Evolutionary conservation across 23 red algal species (phyloP).

Genomic region (Cyanidioschyzon merolae): DNA sequence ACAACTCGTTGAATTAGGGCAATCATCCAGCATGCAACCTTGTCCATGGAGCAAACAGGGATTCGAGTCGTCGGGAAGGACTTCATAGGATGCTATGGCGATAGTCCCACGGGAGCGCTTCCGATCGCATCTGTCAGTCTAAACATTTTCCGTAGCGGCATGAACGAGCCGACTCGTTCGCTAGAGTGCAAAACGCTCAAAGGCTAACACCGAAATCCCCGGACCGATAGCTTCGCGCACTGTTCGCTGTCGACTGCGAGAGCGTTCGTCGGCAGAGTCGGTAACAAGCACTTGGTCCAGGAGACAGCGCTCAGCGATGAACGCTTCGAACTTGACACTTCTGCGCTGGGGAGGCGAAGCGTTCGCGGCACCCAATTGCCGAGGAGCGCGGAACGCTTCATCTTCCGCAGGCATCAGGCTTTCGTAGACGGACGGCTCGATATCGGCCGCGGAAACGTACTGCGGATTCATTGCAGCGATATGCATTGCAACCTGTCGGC

Average conservation of each 20-base stretch:
- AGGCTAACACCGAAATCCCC: not conserved
- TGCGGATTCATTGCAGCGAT: constrained; percentile 10
- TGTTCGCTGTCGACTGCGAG: not conserved
- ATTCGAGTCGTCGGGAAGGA: too few relatives aligned
- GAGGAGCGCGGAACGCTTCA: not conserved
- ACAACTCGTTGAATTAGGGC: too few relatives aligned
- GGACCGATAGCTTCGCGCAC: not conserved
- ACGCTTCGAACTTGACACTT: not conserved
- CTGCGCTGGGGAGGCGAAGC: too few relatives aligned
- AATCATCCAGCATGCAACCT: too few relatives aligned
- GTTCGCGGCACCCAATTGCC: not conserved
- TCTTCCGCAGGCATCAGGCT: not conserved
- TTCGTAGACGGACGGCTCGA: not conserved
- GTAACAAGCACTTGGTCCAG: not conserved
- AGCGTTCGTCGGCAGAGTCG: not conserved
- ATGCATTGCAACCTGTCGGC: constrained; percentile 2
- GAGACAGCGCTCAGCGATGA: not conserved
- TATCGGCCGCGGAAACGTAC: not conserved
- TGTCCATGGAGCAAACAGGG: too few relatives aligned
- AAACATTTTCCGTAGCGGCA: too few relatives aligned
- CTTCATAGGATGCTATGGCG: too few relatives aligned
- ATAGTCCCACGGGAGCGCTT: too few relatives aligned
- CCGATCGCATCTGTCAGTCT: too few relatives aligned
- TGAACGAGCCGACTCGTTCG: not conserved
- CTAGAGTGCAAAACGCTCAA: constrained; percentile 2